A percentile compares a stretch with the other conserved stretches of the same genome.
Evolutionary conservation across 345 rosid species (phyloP).

Genomic region (Excoecaria agallocha): DNA sequence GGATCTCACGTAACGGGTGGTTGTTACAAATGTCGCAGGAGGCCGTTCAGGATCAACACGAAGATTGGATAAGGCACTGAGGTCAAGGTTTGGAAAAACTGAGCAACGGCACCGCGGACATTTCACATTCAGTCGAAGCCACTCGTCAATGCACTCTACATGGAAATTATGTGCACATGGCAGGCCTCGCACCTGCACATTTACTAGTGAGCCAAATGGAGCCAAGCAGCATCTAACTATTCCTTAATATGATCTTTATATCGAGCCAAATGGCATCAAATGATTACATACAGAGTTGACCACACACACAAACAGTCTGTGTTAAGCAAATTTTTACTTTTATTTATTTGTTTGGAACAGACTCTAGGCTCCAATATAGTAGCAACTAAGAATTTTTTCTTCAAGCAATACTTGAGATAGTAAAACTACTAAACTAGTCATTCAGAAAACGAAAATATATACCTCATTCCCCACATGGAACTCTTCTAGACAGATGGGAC

Average conservation of each 20-base stretch:
- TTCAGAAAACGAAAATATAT: constrained; percentile 5
- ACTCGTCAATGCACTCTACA: constrained; percentile 91
- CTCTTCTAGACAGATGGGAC: constrained; percentile 98
- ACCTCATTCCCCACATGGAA: constrained; percentile 92
- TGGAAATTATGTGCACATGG: constrained; percentile 99
- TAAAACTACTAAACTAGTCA: not conserved
- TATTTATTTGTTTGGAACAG: not conserved
- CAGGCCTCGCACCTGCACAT: constrained; percentile 87
- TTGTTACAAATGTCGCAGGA: constrained; percentile 37
- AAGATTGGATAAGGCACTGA: constrained; percentile 82
- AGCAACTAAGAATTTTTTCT: too few relatives aligned
- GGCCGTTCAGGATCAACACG: constrained; percentile 65
- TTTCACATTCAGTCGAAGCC: constrained; percentile 93
- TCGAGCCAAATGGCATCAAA: not conserved
- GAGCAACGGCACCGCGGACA: constrained; percentile 96
- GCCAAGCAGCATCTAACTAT: not conserved
- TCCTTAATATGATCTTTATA: not conserved
- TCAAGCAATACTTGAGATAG: too few relatives aligned
- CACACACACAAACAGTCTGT: not conserved
- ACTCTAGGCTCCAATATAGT: not conserved
- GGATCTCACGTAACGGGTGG: constrained; percentile 46
- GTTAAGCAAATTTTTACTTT: not conserved
- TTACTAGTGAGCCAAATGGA: constrained; percentile 10
- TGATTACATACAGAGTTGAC: not conserved
- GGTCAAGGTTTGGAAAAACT: constrained; percentile 95